Evolutionary conservation across 2,329 filamentous ascomycete genomes (phyloP), one percentile per base, ranked within the genome.

Genomic region (Aschersonia sp.): DNA sequence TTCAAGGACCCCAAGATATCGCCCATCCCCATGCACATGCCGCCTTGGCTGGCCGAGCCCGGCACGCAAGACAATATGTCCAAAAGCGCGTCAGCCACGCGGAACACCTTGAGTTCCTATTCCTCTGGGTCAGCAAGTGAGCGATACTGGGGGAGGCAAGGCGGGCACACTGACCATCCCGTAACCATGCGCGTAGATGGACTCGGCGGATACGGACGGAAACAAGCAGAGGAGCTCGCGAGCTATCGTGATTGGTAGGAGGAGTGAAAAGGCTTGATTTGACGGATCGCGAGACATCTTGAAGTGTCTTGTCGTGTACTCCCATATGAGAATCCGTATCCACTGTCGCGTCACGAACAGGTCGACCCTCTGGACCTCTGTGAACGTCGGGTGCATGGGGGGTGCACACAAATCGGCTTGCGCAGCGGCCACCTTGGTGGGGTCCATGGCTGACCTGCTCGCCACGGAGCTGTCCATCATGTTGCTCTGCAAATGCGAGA

Each of bases 271-370:
- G 1, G 55, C 58, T 22, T 57, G 50, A 11, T 55, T 49, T 1
- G 56, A 52, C 9, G 55, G 51, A 31, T 55, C 49, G 30, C 55
- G 52, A 0, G 57, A 58, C 55, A 59, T 55, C 11, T 49, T 48
- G 47, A 57, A 59, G 47, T 58, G 57, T 1, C 56, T 48, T 4
- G 54, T 49, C 0, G 56, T 59, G 12, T 59, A 59, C 45, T 59
- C 56, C 58, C 58, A 60, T 1, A 56, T 35, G 2, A 59, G 52
- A 0, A 59, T 50, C 5, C 54, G 52, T 29, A 59, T 55, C 58
- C 58, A 59, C 44, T 60, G 56, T 2, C 56, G 52, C 3, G 58
- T 58, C 3, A 59, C 56, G 40, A 56, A 58, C 5, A 59, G 30
- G 12, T 59, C 56, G 0, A 59, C 57, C 5, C 52, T 44, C 44